Conservation (phyloP, 1,284 basidiomycete genomes). For the Agaricales sp. region DNA sequence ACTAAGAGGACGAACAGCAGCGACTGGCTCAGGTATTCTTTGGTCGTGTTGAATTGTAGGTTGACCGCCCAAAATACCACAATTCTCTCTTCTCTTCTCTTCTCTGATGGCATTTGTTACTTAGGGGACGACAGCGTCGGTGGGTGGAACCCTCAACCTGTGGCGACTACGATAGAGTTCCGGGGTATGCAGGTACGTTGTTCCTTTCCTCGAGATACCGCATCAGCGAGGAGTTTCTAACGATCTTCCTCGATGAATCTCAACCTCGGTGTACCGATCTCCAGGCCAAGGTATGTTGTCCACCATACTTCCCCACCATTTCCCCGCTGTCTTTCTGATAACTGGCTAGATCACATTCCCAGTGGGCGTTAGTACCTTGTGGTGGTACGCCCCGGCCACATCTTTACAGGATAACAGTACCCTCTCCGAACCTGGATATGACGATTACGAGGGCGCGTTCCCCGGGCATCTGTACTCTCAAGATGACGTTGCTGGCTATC, state of each 20-base stretch:
- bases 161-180: conserved; percentile 60
- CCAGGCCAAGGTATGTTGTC: neutral
- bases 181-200: conserved; percentile 47
- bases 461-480: neutral
- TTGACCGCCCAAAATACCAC: too few species aligned
- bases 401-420: neutral
- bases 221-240: too few species aligned
- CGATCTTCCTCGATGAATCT: too few species aligned
- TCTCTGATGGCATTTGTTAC: too few species aligned
- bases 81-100: neutral
- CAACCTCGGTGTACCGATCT: neutral
- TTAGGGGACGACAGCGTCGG: conserved; percentile 43
- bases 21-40: conserved; percentile 55
- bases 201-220: neutral
- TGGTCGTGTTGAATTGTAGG: conserved; percentile 60
- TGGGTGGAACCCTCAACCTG: conserved; percentile 50
- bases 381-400: conserved; percentile 20
- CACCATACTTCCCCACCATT: neutral
- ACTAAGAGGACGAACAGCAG: conserved; percentile 39
- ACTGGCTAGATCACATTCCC: conserved; percentile 49
- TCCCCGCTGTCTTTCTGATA: neutral
- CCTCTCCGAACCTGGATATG: neutral
- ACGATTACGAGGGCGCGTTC: neutral
- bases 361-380: conserved; percentile 44
- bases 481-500: neutral